Conservation (phyloP, 495 filamentous ascomycete species). For the Annulohypoxylon maeteangense region DNA sequence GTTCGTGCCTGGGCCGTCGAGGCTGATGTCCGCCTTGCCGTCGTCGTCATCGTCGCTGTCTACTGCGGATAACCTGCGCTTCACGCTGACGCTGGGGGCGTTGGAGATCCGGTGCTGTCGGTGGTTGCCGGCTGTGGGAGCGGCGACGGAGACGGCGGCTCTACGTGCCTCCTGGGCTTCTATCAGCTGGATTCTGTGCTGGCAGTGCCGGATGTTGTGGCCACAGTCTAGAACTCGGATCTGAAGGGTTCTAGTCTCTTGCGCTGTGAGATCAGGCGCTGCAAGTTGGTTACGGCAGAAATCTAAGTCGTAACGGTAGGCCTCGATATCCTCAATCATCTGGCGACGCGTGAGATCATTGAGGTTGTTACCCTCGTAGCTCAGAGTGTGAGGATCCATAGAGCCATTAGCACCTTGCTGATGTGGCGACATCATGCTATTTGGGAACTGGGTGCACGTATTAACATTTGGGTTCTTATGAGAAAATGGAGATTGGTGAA, state of each 20-base stretch:
- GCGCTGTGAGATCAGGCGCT: conserved; percentile 51
- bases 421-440: conserved; percentile 5
- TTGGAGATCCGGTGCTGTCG: conserved; percentile 1
- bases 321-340: conserved; percentile 55
- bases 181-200: conserved; percentile 52
- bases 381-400: conserved; percentile 18
- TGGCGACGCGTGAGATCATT: conserved; percentile 56
- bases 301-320: conserved; percentile 54
- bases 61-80: conserved; percentile 18
- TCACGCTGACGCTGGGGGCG: conserved; percentile 7
- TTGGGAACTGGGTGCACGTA: conserved; percentile 15
- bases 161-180: conserved; percentile 37
- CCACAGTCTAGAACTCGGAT: conserved; percentile 54
- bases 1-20: conserved; percentile 9
- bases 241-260: conserved; percentile 54
- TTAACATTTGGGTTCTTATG: neutral
- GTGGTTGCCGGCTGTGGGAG: neutral
- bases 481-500: neutral
- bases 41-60: conserved; percentile 33
- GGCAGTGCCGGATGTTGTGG: conserved; percentile 56
- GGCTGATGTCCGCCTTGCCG: neutral
- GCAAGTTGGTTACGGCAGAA: conserved; percentile 51
- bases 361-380: conserved; percentile 46
- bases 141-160: neutral
- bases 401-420: conserved; percentile 11